Percentiles rank a stretch among this genome's conserved stretches.
Conservation (phyloP, 768 basidiomycete genomes). For the Exidia glandulosa region DNA sequence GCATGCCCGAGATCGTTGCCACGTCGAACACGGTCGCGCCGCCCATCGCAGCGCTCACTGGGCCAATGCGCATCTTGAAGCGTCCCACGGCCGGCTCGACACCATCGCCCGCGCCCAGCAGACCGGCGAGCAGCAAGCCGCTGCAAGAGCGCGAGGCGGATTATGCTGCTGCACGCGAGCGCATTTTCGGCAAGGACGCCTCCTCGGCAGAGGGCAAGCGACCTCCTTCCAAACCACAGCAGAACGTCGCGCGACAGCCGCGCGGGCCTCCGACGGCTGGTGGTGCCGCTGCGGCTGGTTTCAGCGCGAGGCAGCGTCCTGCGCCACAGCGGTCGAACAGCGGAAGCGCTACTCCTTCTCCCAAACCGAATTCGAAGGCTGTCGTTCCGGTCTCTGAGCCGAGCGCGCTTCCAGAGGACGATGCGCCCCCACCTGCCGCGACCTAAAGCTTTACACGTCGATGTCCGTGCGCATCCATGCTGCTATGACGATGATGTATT, state of each 20-base stretch:
- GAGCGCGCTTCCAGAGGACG: too few relatives aligned
- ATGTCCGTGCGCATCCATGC: too few relatives aligned
- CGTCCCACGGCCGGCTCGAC: slow-evolving; percentile 34
- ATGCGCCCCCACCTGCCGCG: too few relatives aligned
- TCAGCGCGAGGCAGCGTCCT: too few relatives aligned
- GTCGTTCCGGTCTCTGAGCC: too few relatives aligned
- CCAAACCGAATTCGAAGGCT: too few relatives aligned
- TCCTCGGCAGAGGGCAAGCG: not conserved
- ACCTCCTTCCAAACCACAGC: not conserved
- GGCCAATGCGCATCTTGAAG: slow-evolving; percentile 60
- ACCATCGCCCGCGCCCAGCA: slow-evolving; percentile 8
- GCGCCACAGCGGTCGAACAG: too few relatives aligned
- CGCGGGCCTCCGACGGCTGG: not conserved
- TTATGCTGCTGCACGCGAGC: slow-evolving; percentile 61
- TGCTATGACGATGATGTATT: too few relatives aligned
- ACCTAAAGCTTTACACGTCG: too few relatives aligned
- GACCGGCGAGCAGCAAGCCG: slow-evolving; percentile 16
- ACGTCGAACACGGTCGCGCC: slow-evolving; percentile 28
- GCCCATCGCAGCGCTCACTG: slow-evolving; percentile 47
- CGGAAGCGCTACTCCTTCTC: too few relatives aligned
- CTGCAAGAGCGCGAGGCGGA: slow-evolving; percentile 59
- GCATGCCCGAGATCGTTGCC: slow-evolving; percentile 55
- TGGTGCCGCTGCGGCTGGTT: too few relatives aligned
- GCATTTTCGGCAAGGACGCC: slow-evolving; percentile 41
- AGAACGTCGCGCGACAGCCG: not conserved